Conservation (phyloP, 148 eudicot species). For the Suaeda aralocaspica region DNA sequence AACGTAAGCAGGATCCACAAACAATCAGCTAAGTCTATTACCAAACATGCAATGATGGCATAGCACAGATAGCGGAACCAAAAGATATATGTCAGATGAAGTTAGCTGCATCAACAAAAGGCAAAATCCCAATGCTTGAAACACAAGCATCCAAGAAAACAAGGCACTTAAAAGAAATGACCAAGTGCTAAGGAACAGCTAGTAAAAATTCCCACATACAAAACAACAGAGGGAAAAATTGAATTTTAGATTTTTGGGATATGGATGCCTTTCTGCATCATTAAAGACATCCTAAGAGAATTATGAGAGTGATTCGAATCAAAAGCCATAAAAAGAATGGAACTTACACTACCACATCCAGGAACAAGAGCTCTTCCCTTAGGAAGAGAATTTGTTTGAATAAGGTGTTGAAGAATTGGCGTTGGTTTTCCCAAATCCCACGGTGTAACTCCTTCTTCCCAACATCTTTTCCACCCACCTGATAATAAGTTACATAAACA, state of each 20-base stretch:
- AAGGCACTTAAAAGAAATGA: no score
- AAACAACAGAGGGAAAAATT: neutral
- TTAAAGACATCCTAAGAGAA: neutral
- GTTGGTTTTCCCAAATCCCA: slow-evolving; percentile 90
- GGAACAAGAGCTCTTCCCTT: slow-evolving; percentile 76
- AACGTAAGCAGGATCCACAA: neutral
- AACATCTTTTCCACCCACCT: slow-evolving; percentile 81
- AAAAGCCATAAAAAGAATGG: neutral
- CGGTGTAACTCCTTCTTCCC: slow-evolving; percentile 68
- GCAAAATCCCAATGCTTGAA: neutral
- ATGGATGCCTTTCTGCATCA: neutral
- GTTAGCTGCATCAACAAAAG: neutral
- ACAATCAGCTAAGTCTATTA: neutral
- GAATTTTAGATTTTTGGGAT: neutral
- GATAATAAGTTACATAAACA: slow-evolving; percentile 11
- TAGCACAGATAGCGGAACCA: neutral
- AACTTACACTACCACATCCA: slow-evolving; percentile 83
- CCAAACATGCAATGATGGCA: neutral
- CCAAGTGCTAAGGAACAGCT: no score
- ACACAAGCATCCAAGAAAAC: neutral
- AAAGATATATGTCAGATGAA: neutral
- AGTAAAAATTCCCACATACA: no score
- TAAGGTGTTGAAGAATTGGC: slow-evolving; percentile 62
- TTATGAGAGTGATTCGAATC: neutral
- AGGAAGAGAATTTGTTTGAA: slow-evolving; percentile 47